These are phyloP conservation scores for Moniliophthora roreri DNA, from an alignment of 1,284 basidiomycete species.

Conservation along the genomic window DNA sequence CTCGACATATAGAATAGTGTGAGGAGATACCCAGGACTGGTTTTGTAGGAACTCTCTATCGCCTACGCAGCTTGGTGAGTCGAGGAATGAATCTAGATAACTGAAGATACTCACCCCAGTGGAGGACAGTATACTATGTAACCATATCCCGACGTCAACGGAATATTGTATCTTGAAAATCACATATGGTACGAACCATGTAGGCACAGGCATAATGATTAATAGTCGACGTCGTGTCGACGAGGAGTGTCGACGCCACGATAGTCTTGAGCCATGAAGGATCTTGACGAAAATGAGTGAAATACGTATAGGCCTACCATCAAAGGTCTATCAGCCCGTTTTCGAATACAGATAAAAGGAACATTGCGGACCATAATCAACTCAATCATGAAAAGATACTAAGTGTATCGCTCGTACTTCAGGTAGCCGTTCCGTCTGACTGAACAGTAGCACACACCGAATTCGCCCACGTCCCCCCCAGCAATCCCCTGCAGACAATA, in stretches of 20 bases:
- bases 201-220: conserved; percentile 1
- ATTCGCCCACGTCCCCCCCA: neutral
- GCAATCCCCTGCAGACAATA: neutral
- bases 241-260: neutral
- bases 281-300: neutral
- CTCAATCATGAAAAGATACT: conserved; percentile 3
- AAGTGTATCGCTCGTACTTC: too few relatives aligned
- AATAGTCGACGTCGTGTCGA: neutral
- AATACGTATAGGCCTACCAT: neutral
- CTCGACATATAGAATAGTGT: neutral
- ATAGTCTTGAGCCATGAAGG: neutral
- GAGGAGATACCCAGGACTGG: neutral
- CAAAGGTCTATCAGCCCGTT: neutral
- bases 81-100: neutral
- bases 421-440: too few relatives aligned
- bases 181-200: neutral
- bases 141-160: neutral
- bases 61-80: neutral
- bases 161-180: neutral
- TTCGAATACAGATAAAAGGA: neutral
- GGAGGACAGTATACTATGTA: neutral
- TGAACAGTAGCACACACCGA: neutral
- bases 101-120: neutral
- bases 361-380: neutral
- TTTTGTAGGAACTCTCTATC: conserved; percentile 1